A percentile compares a stretch with the other conserved stretches of the same genome.
These are phyloP conservation scores for Marsdenia floribunda DNA, from an alignment of 257 asterid species.

Conservation along the genomic window DNA sequence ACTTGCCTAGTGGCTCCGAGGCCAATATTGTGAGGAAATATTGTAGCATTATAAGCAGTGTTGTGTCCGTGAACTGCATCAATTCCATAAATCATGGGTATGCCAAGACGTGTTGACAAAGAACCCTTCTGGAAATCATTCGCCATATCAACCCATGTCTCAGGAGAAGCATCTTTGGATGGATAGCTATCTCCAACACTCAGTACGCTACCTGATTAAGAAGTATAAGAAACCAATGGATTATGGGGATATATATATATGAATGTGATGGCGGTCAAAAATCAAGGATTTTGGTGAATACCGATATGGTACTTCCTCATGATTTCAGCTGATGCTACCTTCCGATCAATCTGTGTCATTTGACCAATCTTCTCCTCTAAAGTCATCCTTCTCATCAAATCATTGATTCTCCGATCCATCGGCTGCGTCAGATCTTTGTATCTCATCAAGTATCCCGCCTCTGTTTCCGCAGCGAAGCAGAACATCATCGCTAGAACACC, in stretches of 20 bases:
- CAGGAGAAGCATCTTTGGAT: conserved; percentile 28
- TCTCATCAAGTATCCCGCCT: conserved; percentile 12
- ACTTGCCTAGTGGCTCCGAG: conserved; percentile 47
- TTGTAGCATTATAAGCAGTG: conserved; percentile 27
- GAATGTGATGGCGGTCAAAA: no score
- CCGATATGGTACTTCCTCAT: conserved; percentile 49
- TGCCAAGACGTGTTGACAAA: conserved; percentile 38
- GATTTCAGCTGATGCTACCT: conserved; percentile 44
- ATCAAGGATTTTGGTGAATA: neutral
- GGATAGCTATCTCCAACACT: conserved; percentile 35
- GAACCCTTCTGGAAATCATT: conserved; percentile 36
- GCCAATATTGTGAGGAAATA: conserved; percentile 42
- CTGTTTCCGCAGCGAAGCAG: conserved; percentile 10
- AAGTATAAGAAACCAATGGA: no score
- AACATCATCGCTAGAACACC: conserved; percentile 6
- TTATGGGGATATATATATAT: neutral
- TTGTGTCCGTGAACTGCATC: conserved; percentile 41
- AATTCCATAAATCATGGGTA: conserved; percentile 37
- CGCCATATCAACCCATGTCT: conserved; percentile 35
- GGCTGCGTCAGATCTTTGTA: conserved; percentile 62
- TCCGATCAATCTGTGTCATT: conserved; percentile 57
- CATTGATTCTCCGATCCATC: conserved; percentile 29
- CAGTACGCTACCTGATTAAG: conserved; percentile 21
- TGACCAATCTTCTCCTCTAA: conserved; percentile 62
- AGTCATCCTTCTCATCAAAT: conserved; percentile 48